A percentile compares a stretch with the other conserved stretches of the same genome.
Evolutionary conservation across 169 alveolate species (phyloP).

Genomic region (Cryptosporidium baileyi): DNA sequence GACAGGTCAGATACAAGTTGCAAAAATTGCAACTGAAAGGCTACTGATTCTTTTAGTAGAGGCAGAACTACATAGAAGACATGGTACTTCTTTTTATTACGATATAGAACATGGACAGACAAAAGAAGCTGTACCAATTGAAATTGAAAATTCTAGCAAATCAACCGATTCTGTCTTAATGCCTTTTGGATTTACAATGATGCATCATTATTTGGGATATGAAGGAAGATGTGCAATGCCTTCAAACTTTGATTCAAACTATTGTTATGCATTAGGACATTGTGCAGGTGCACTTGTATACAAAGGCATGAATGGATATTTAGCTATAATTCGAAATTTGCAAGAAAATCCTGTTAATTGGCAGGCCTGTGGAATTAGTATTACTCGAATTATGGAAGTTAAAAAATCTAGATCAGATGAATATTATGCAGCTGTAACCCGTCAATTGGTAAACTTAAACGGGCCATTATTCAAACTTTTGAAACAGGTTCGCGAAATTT

Average conservation of each 20-base stretch:
- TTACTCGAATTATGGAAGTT: constrained; percentile 81
- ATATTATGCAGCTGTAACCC: constrained; percentile 88
- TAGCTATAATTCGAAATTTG: constrained; percentile 89
- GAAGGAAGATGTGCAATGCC: constrained; percentile 99
- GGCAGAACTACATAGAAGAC: constrained; percentile 75
- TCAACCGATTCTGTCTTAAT: not conserved
- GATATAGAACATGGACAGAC: constrained; percentile 62
- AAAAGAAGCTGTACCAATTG: constrained; percentile 18
- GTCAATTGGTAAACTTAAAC: constrained; percentile 92
- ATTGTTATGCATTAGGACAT: constrained; percentile 97
- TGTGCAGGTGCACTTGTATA: constrained; percentile 91
- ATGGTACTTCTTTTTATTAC: constrained; percentile 56
- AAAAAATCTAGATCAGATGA: constrained; percentile 73
- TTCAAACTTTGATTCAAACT: constrained; percentile 94
- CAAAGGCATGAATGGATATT: constrained; percentile 91
- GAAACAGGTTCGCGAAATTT: constrained; percentile 87
- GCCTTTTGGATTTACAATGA: constrained; percentile 72
- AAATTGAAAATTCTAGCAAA: constrained; percentile 27
- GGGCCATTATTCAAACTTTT: constrained; percentile 89
- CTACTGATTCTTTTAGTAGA: constrained; percentile 91
- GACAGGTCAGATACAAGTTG: constrained; percentile 97
- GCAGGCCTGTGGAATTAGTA: constrained; percentile 82
- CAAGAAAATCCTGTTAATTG: constrained; percentile 76
- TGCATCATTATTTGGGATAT: constrained; percentile 95
- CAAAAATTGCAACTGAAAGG: constrained; percentile 98